Conservation (phyloP, 1,284 basidiomycete species). For the Afroboletus lepidellus region DNA sequence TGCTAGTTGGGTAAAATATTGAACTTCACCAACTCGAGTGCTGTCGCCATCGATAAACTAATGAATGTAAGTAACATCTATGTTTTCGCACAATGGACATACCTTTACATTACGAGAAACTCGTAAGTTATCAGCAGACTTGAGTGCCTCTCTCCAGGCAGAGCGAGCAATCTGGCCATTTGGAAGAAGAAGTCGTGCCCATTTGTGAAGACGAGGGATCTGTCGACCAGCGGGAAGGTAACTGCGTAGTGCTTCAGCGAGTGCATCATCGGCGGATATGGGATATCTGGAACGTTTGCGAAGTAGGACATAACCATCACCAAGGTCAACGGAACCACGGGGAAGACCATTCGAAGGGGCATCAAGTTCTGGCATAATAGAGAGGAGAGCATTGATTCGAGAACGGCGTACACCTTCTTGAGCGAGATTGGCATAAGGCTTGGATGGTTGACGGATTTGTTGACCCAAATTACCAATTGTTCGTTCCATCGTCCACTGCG, state of each 20-base stretch:
- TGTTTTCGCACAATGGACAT: not conserved
- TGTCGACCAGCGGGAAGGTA: not conserved
- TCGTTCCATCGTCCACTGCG: not conserved
- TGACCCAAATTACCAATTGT: not conserved
- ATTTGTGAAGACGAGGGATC: not conserved
- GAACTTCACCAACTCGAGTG: not conserved
- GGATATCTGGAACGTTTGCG: not conserved
- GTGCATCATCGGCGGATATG: not conserved
- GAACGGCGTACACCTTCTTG: not conserved
- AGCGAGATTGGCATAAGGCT: not conserved
- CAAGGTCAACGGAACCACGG: not conserved
- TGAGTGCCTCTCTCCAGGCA: not conserved
- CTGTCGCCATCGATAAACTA: not conserved
- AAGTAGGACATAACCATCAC: not conserved
- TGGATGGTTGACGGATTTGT: not conserved
- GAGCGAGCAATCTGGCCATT: not conserved
- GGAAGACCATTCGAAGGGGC: not conserved
- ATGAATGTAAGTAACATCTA: not conserved
- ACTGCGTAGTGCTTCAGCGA: not conserved
- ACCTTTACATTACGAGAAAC: not conserved
- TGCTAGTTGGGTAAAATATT: not conserved
- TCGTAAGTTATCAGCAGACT: not conserved
- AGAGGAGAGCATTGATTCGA: not conserved
- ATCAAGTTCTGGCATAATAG: not conserved
- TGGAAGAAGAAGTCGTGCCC: not conserved